These are phyloP conservation scores for Tricholoma saponaceum DNA, from an alignment of 768 basidiomycete species.

Conservation along the genomic window DNA sequence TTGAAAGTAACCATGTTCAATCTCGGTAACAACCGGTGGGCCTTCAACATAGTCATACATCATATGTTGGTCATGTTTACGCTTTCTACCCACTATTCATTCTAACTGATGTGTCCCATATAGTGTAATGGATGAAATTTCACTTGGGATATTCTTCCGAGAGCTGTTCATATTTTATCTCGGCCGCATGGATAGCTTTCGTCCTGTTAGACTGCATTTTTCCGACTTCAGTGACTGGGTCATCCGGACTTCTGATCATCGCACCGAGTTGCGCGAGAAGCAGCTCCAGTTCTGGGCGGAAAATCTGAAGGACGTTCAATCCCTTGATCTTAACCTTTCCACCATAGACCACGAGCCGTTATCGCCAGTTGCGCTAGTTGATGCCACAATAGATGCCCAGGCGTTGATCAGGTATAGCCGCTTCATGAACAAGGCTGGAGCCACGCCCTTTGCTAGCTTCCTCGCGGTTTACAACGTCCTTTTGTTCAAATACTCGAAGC, in stretches of 20 bases:
- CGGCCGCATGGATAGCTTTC: background rate
- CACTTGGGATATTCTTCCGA: background rate
- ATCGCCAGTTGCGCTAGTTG: background rate
- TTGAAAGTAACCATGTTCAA: background rate
- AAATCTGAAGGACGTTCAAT: background rate
- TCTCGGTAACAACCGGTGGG: background rate
- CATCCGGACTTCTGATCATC: background rate
- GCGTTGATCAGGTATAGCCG: background rate
- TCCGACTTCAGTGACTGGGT: constrained; percentile 1
- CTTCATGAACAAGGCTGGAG: background rate
- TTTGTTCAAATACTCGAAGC: background rate
- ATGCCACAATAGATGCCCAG: background rate
- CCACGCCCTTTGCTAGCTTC: background rate
- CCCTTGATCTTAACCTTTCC: background rate
- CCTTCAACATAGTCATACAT: background rate
- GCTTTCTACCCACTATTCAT: background rate
- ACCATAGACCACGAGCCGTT: background rate
- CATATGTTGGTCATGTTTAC: background rate
- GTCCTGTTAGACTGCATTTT: background rate
- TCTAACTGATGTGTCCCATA: background rate
- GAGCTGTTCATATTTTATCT: background rate
- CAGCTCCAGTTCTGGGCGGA: constrained; percentile 1
- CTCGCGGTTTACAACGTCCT: background rate
- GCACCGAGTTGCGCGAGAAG: background rate
- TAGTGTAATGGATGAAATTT: background rate